Evolutionary conservation across 495 filamentous ascomycete species (phyloP).

Genomic region (Lasiosphaeria hispida): DNA sequence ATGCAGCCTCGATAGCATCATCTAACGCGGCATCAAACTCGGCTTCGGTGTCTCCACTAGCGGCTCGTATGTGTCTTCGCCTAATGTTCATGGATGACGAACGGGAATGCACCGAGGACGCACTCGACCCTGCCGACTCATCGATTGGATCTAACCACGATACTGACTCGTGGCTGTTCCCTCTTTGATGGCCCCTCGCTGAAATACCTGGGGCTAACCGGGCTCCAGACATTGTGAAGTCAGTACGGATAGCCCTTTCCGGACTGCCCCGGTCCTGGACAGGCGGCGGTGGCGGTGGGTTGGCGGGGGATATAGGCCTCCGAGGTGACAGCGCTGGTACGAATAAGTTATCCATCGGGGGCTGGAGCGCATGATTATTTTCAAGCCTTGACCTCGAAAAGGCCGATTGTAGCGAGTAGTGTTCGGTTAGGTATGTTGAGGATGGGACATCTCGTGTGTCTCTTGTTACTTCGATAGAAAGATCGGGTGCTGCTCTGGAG

Average conservation of each 20-base stretch:
- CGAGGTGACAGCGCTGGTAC: slow-evolving; percentile 66
- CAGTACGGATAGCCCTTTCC: slow-evolving; percentile 38
- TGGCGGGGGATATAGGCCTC: slow-evolving; percentile 39
- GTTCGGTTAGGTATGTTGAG: slow-evolving; percentile 19
- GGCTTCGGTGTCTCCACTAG: slow-evolving; percentile 78
- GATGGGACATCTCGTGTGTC: slow-evolving; percentile 22
- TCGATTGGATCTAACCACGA: slow-evolving; percentile 98
- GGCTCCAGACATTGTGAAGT: slow-evolving; percentile 41
- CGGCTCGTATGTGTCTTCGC: slow-evolving; percentile 61
- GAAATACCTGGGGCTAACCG: slow-evolving; percentile 25
- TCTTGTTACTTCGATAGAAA: slow-evolving; percentile 20
- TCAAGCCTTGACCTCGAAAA: slow-evolving; percentile 46
- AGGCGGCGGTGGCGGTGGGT: slow-evolving; percentile 30
- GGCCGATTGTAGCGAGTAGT: slow-evolving; percentile 44
- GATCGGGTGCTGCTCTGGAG: slow-evolving; percentile 8
- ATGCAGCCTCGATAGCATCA: slow-evolving; percentile 93
- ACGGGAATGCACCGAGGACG: slow-evolving; percentile 78
- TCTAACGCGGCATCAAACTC: slow-evolving; percentile 95
- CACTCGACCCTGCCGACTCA: slow-evolving; percentile 80
- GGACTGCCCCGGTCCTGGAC: slow-evolving; percentile 32
- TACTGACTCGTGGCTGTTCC: slow-evolving; percentile 69
- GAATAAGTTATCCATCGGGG: slow-evolving; percentile 47
- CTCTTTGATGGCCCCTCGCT: slow-evolving; percentile 47
- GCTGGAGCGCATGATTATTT: slow-evolving; percentile 42
- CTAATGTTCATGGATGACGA: slow-evolving; percentile 67